Evolutionary conservation across 176 grass and related monocot species (phyloP).

Genomic region (Dendrocalamus sinicus): DNA sequence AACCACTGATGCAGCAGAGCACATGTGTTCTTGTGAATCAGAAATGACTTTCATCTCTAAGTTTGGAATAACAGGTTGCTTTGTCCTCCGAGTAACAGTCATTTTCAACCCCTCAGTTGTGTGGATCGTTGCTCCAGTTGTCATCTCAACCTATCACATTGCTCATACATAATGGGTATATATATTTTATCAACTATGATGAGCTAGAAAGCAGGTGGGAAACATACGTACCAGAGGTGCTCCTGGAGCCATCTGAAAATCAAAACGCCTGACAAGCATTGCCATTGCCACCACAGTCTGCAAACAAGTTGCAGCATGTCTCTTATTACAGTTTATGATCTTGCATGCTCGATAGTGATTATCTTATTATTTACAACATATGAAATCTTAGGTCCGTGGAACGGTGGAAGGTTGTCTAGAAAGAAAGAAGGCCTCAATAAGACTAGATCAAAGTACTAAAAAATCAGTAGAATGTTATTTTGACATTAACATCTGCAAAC

Average conservation of each 20-base stretch:
- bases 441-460: background rate
- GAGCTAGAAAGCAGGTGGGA: conserved; percentile 34
- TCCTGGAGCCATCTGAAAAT: conserved; percentile 86
- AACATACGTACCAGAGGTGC: conserved; percentile 79
- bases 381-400: background rate
- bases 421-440: background rate
- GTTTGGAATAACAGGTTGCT: conserved; percentile 79
- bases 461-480: background rate
- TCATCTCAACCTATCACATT: conserved; percentile 84
- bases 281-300: conserved; percentile 88
- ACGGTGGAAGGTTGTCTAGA: background rate
- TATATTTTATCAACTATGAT: conserved; percentile 14
- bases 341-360: conserved; percentile 5
- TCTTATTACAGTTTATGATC: conserved; percentile 24
- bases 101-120: conserved; percentile 88
- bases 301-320: conserved; percentile 37
- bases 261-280: conserved; percentile 91
- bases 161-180: background rate
- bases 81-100: conserved; percentile 82
- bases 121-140: conserved; percentile 93
- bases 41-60: conserved; percentile 71
- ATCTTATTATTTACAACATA: conserved; percentile 18
- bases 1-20: conserved; percentile 41
- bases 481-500: background rate
- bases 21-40: conserved; percentile 41